Base-by-base conservation (phyloP, 441 rosid genomes). In the Aquilaria agallochum region DNA sequence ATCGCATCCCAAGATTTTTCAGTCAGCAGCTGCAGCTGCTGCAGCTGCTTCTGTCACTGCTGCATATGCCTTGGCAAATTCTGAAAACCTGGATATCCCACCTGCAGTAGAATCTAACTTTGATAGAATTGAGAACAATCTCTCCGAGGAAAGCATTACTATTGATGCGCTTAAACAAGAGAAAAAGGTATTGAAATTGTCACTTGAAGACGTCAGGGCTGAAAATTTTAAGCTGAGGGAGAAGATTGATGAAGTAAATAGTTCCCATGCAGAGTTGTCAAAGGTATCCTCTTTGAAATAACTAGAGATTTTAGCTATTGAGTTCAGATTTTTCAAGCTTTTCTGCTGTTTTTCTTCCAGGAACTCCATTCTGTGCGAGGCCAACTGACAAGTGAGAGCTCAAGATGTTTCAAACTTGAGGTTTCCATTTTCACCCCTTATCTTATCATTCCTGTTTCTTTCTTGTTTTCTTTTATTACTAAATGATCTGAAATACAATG, bases 11-110 rank as follows among this genome's bases (percentile, higher is more conserved):
- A 88, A 89, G 81, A 88, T 86, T 74, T 89, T 81, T 33, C 86
- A 80, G 81, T 95, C 99, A 56, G 93, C 97, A 50, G 98, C 99
- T 61, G 98, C 99, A 0, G 97, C 96, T 1, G 99, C 98, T 1
- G 99, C 98, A 1, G 97, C 98, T 9, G 98, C 99, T 73, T 95
- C 98, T 65, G 99, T 95, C 49, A 82, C 93, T 61, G 96, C 97
- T 68, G 97, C 97, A 13, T 91, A 89, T 72, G 96, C 97, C 61
- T 74, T 89, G 74, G 83, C 99, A 59, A 89, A 89, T 79, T 84
- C 96, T 62, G 97, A 94, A 60, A 87, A 75, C 65, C 74, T 83
- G 74, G 94, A 86, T 60, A 78, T 69, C 60, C 70, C 83, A 31
- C 77, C 68, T 75, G 68, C 72, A 12, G 68, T 76, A 48, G 70